Percentiles rank a stretch among this genome's conserved stretches.
Evolutionary conservation across 331 rosid genomes (phyloP).

Genomic region (Phaseolus coccineus): DNA sequence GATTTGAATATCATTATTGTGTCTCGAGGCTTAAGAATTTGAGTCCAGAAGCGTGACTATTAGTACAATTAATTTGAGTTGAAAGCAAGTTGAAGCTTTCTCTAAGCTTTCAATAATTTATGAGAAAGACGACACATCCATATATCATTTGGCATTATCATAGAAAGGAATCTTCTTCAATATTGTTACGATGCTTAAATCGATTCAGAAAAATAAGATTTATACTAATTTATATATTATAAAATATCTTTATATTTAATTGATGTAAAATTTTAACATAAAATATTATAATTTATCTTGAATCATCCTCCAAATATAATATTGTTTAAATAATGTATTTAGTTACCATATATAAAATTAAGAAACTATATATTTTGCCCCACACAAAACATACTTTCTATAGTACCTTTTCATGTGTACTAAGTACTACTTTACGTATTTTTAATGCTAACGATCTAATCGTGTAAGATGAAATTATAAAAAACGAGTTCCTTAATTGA

Average conservation of each 20-base stretch:
- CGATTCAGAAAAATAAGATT: too few species aligned
- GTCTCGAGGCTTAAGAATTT: slow-evolving; percentile 33
- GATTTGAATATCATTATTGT: slow-evolving; percentile 29
- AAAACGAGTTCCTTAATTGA: background rate
- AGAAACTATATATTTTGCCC: background rate
- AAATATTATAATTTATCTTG: slow-evolving; percentile 3
- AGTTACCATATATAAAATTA: background rate
- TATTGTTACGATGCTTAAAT: background rate
- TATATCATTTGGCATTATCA: slow-evolving; percentile 61
- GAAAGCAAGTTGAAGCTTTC: slow-evolving; percentile 49
- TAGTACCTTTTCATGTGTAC: slow-evolving; percentile 27
- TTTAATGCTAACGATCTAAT: background rate
- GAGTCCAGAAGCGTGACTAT: background rate
- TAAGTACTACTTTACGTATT: background rate
- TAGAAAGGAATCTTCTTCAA: slow-evolving; percentile 59
- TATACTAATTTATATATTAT: background rate
- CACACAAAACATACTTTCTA: background rate
- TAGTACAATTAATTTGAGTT: slow-evolving; percentile 27
- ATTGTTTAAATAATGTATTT: background rate
- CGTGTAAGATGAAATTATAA: background rate
- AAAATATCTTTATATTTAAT: too few species aligned
- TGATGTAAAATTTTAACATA: too few species aligned
- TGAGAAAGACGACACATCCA: slow-evolving; percentile 9
- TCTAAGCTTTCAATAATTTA: slow-evolving; percentile 13
- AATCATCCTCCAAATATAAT: background rate